These are phyloP conservation scores for Lachnellula hyalina DNA, from an alignment of 2,329 filamentous ascomycete species.

Conservation along the genomic window DNA sequence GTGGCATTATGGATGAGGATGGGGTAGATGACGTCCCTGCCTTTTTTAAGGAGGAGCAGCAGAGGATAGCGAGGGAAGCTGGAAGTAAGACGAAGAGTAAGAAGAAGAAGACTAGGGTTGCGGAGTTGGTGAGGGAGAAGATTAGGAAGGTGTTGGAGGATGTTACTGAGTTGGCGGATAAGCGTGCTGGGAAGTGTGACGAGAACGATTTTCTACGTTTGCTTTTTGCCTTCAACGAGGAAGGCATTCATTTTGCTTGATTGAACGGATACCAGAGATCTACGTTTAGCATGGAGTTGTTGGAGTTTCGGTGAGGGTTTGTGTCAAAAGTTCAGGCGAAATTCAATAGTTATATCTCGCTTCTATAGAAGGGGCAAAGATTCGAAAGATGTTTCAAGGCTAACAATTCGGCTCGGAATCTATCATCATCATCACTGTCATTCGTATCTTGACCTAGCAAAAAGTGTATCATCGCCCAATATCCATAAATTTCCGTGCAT, in stretches of 20 bases:
- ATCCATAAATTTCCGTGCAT: background rate
- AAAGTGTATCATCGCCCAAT: background rate
- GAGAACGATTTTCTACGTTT: constrained; percentile 87
- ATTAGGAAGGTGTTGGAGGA: constrained; percentile 78
- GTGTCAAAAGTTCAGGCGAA: background rate
- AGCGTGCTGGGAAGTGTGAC: constrained; percentile 79
- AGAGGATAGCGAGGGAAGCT: constrained; percentile 32
- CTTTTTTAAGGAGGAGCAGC: constrained; percentile 67
- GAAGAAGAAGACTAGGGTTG: constrained; percentile 74
- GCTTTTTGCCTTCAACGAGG: constrained; percentile 77
- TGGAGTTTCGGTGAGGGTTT: background rate
- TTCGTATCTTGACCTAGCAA: background rate
- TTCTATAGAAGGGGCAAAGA: background rate
- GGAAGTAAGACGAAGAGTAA: constrained; percentile 57
- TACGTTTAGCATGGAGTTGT: constrained; percentile 26
- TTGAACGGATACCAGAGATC: background rate
- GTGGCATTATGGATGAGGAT: constrained; percentile 47
- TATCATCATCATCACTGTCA: background rate
- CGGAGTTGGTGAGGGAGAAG: constrained; percentile 79
- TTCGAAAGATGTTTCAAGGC: background rate
- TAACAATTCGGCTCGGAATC: background rate
- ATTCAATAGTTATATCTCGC: background rate
- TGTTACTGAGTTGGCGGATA: constrained; percentile 73
- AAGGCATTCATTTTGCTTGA: constrained; percentile 76
- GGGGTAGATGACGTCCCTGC: constrained; percentile 67